Base-by-base conservation (phyloP, 2,329 filamentous ascomycete genomes). In the Penicillium sp. region DNA sequence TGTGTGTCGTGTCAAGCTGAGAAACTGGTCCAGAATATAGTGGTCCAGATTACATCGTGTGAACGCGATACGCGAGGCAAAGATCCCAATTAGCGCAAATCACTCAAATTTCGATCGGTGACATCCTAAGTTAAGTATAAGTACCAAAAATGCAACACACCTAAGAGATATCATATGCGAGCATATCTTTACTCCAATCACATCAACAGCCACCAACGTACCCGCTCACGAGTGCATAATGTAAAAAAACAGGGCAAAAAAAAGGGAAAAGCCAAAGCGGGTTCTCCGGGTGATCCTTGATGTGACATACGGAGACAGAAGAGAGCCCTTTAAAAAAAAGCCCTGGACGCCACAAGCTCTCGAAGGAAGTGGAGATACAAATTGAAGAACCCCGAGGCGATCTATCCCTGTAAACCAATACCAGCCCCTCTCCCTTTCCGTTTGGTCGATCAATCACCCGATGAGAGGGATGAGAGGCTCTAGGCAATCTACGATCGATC, bases 131-230 rank as follows among this genome's bases (percentile, higher is more conserved):
- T 11, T 31, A 31, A 13, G 29, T 11, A 15, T 33, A 33, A 15
- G 15, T 23, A 34, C 13, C 45, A 23, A 34, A 47, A n/a, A 34
- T 53, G 31, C n/a, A 21, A 33, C n/a, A 23, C 50, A 63, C 54
- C 44, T 66, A 57, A 68, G 61, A 69, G 68, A 72, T 69, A 66
- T 72, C 68, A 71, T 72, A 71, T 71, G 70, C 68, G 69, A 52
- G 57, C 49, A 9, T 47, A 10, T 13, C 27, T 55, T 58, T 59
- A 55, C 60, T 55, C 63, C 65, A 65, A 45, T 44, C 29, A 51
- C n/a, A 13, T 16, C 15, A 23, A 13, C 25, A 31, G 25, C 25
- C 33, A 38, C 47, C 11, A 9, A 5, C 0, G n/a, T 19, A 43
- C 38, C 19, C 19, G 16, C 23, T 5, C 36, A 41, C 48, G n/a